Evolutionary conservation across 1,284 basidiomycete genomes (phyloP).

Genomic region (Melampsora abietis-canadensis): DNA sequence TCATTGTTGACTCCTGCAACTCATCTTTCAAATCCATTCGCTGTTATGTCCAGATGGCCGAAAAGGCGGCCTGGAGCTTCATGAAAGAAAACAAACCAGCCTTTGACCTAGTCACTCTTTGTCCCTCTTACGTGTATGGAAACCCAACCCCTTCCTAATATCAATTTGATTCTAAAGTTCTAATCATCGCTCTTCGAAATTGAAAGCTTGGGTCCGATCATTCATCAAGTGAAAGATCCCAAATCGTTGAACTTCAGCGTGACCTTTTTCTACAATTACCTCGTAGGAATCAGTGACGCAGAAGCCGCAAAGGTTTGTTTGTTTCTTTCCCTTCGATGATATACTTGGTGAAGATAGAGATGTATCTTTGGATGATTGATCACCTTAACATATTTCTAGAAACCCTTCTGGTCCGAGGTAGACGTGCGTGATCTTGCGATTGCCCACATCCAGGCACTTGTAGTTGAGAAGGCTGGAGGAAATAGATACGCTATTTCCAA

Average conservation of each 20-base stretch:
- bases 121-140: slow-evolving; percentile 2
- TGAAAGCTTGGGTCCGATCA: slow-evolving; percentile 1
- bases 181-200: not conserved
- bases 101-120: slow-evolving; percentile 11
- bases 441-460: slow-evolving; percentile 62
- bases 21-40: not conserved
- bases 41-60: not conserved
- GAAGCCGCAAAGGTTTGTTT: not conserved
- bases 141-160: too few relatives aligned
- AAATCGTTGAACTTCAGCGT: not conserved
- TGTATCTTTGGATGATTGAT: not conserved
- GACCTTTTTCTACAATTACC: not conserved
- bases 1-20: not conserved
- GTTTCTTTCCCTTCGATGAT: not conserved
- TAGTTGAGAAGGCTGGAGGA: slow-evolving; percentile 60
- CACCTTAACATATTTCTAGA: not conserved
- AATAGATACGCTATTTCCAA: slow-evolving; percentile 57
- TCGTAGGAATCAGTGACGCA: not conserved
- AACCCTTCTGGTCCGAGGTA: slow-evolving; percentile 50
- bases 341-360: not conserved
- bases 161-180: too few relatives aligned
- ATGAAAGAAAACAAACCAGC: not conserved
- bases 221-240: not conserved
- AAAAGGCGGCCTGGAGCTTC: slow-evolving; percentile 11
- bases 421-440: slow-evolving; percentile 65